Evolutionary conservation across 306 rosid genomes (phyloP).

Genomic region (Biancaea sappan): DNA sequence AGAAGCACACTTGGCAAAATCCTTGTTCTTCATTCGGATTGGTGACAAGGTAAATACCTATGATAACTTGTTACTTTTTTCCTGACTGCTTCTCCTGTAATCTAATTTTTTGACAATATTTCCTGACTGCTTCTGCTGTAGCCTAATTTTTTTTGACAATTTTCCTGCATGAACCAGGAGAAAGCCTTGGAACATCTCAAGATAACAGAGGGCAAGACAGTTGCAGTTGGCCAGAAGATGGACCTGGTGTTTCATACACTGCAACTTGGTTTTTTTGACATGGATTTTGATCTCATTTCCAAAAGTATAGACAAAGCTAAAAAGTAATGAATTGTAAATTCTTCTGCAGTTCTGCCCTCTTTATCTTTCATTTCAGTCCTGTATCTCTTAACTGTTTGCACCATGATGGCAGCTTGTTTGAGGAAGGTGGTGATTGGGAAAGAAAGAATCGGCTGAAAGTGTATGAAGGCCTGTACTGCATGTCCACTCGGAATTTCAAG

Average conservation of each 20-base stretch:
- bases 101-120: conserved; percentile 6
- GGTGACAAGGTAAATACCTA: conserved; percentile 73
- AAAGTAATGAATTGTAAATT: conserved; percentile 40
- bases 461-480: conserved; percentile 89
- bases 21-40: conserved; percentile 82
- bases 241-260: conserved; percentile 87
- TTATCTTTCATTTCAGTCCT: conserved; percentile 4
- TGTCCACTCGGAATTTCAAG: conserved; percentile 92
- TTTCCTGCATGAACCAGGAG: conserved; percentile 55
- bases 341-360: conserved; percentile 6
- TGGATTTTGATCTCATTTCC: conserved; percentile 97
- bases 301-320: conserved; percentile 97
- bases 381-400: conserved; percentile 39
- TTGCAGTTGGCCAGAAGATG: conserved; percentile 99
- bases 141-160: conserved; percentile 8
- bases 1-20: conserved; percentile 96
- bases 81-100: conserved; percentile 15
- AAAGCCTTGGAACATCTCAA: conserved; percentile 91
- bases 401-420: conserved; percentile 73
- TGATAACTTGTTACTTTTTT: conserved; percentile 17
- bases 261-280: conserved; percentile 90
- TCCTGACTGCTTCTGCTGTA: conserved; percentile 18
- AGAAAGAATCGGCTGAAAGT: conserved; percentile 95
- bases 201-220: conserved; percentile 92
- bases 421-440: conserved; percentile 99